These are phyloP conservation scores for Mycena crocata DNA, from an alignment of 768 basidiomycete genomes.

Conservation along the genomic window DNA sequence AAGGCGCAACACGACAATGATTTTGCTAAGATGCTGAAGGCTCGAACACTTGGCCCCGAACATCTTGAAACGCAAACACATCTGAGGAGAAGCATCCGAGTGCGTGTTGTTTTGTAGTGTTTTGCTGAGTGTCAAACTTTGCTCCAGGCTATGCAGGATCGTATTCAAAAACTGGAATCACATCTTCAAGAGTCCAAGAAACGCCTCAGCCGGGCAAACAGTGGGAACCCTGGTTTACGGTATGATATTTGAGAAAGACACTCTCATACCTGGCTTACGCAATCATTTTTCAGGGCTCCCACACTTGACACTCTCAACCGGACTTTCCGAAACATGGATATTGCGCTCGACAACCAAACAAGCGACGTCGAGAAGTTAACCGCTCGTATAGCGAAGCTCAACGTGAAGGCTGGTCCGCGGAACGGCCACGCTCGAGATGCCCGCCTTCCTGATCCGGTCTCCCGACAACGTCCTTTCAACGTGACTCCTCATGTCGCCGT, in stretches of 20 bases:
- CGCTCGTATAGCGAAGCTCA: slow-evolving; percentile 64
- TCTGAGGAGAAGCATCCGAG: slow-evolving; percentile 78
- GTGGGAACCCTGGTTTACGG: slow-evolving; percentile 74
- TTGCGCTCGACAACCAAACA: slow-evolving; percentile 72
- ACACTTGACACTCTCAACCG: slow-evolving; percentile 87
- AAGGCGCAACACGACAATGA: slow-evolving; percentile 83
- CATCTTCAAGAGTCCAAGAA: slow-evolving; percentile 78
- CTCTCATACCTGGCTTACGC: slow-evolving; percentile 18
- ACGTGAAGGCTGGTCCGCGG: slow-evolving; percentile 45
- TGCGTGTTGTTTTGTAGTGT: slow-evolving; percentile 46
- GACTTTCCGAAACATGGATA: slow-evolving; percentile 87
- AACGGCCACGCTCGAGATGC: slow-evolving; percentile 49
- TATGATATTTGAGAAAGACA: slow-evolving; percentile 38
- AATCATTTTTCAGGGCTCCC: slow-evolving; percentile 68
- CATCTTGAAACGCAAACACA: slow-evolving; percentile 85
- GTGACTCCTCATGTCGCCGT: slow-evolving; percentile 76
- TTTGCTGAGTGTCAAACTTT: slow-evolving; percentile 12
- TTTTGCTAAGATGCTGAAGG: slow-evolving; percentile 79
- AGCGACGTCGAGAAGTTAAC: slow-evolving; percentile 64
- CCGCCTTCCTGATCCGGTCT: slow-evolving; percentile 53
- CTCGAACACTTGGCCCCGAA: slow-evolving; percentile 88
- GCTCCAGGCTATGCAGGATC: slow-evolving; percentile 71
- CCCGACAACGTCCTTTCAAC: slow-evolving; percentile 51
- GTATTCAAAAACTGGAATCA: slow-evolving; percentile 84
- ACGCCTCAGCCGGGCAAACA: slow-evolving; percentile 68